phyloP scores from a whole-genome alignment of 192 early-diverging fungal genomes.

The Backusella tarrabulga region DNA sequence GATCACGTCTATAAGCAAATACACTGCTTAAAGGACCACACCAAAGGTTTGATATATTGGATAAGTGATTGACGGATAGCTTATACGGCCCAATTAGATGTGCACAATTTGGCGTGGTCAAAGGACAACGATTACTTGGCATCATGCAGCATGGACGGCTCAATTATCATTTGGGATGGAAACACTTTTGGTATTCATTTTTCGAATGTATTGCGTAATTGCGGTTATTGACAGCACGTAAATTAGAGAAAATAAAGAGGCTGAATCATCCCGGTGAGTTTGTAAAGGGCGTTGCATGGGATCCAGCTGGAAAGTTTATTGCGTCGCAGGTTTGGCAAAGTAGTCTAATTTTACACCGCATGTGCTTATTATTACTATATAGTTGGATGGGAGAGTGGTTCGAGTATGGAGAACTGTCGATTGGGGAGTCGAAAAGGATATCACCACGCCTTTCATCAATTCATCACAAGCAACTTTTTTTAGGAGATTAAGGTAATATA shows the following conservation, averaged over 20 bases:
- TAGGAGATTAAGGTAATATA: constrained; percentile 69
- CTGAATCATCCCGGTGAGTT: constrained; percentile 78
- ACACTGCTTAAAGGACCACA: constrained; percentile 3
- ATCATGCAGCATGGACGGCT: constrained; percentile 85
- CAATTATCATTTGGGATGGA: constrained; percentile 85
- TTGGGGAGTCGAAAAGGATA: constrained; percentile 77
- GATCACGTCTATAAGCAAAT: neutral
- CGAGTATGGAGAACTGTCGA: constrained; percentile 86
- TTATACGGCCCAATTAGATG: constrained; percentile 49
- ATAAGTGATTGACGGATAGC: constrained; percentile 71
- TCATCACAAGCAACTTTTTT: constrained; percentile 90
- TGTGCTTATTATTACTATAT: neutral
- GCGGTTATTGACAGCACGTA: neutral
- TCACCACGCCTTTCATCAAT: constrained; percentile 70
- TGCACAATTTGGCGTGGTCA: constrained; percentile 93
- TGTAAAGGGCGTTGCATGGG: constrained; percentile 96
- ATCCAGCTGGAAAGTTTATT: constrained; percentile 92
- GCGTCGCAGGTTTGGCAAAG: constrained; percentile 69
- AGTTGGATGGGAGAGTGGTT: constrained; percentile 88
- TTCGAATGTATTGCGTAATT: neutral
- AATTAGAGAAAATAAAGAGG: constrained; percentile 53
- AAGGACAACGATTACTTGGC: constrained; percentile 82
- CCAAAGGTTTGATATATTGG: constrained; percentile 41
- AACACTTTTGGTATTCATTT: constrained; percentile 63
- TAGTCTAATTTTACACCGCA: neutral